Percentiles rank a stretch among this genome's conserved stretches.
These are phyloP conservation scores for Saitozyma sp. DNA, from an alignment of 768 basidiomycete species.

Conservation along the genomic window DNA sequence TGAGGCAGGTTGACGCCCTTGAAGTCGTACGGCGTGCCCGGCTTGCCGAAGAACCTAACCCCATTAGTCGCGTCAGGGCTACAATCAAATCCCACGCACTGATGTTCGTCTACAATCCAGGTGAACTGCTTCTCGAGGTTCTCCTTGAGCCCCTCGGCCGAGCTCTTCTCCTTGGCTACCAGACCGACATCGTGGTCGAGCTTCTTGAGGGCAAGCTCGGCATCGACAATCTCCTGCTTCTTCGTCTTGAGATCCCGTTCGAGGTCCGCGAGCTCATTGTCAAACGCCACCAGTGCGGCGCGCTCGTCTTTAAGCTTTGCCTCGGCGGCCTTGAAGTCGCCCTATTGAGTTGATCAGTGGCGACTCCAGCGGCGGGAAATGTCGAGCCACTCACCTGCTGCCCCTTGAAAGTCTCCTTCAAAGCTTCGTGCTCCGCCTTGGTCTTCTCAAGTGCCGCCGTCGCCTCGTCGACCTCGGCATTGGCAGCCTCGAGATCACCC, in stretches of 20 bases:
- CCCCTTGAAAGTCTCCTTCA: slow-evolving; percentile 52
- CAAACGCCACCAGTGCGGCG: slow-evolving; percentile 82
- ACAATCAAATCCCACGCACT: slow-evolving; percentile 60
- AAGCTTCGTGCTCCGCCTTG: slow-evolving; percentile 64
- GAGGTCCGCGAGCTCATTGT: slow-evolving; percentile 80
- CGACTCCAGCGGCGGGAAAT: not conserved
- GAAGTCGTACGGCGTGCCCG: slow-evolving; percentile 81
- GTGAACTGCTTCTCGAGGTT: slow-evolving; percentile 77
- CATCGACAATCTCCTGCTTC: slow-evolving; percentile 67
- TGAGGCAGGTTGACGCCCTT: slow-evolving; percentile 62
- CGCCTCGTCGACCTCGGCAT: slow-evolving; percentile 56
- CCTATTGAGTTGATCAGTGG: slow-evolving; percentile 30
- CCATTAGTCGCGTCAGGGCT: not conserved
- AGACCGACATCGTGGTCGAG: slow-evolving; percentile 69
- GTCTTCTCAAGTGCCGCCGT: slow-evolving; percentile 60
- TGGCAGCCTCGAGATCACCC: slow-evolving; percentile 65
- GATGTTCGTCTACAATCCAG: slow-evolving; percentile 86
- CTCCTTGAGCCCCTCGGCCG: slow-evolving; percentile 59
- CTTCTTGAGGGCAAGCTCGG: slow-evolving; percentile 66
- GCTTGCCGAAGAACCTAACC: slow-evolving; percentile 76
- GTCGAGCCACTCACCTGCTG: slow-evolving; percentile 32
- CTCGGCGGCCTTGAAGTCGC: slow-evolving; percentile 65
- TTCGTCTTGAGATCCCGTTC: slow-evolving; percentile 79
- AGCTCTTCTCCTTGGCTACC: slow-evolving; percentile 66
- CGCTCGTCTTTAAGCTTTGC: slow-evolving; percentile 76